Evolutionary conservation across 768 basidiomycete species (phyloP), one percentile per base, ranked within the genome.

Genomic region (Leccinum fibrillosum): DNA sequence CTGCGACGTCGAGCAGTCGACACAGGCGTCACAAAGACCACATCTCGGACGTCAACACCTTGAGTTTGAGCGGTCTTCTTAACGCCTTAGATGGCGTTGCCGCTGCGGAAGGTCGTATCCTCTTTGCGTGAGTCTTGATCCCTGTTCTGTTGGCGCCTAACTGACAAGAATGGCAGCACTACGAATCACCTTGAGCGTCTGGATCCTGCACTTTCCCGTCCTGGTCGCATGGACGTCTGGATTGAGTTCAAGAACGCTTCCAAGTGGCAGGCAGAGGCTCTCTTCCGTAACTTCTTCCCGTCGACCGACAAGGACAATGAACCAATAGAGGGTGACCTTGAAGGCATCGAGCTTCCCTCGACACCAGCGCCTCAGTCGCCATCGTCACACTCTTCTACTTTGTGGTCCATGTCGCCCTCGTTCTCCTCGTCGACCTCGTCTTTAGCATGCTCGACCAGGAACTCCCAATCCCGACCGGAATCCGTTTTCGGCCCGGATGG

Each of bases 171-270:
- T 23, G 44, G 13, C 63, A 92, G 90, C 0, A 93, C 91, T 17
- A 93, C 91, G 11, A 95, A 95, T 72, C 93, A 95, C 67, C 78
- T 94, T n/a, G 91, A 94, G 65, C 84, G 88, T 34, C 82, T 96
- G 1, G 94, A 96, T 64, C 90, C 92, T 4, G 94, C 94, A 0
- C 83, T 96, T 11, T 90, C 87, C n/a, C 87, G 94, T 54, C 92
- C 94, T 5, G 94, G 94, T 17, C 88, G 90, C 28, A 90, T 92
- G 89, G 94, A 95, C 66, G 90, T 96, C 8, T 92, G 90, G 86
- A 82, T 95, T 49, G 90, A 93, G 71, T 95, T 95, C 78, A 89
- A 86, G 77, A 86, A 90, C 60, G 88, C 93, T 34, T 88, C 85
- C 59, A 86, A 86, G 63, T 87, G 86, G 83, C 92, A 94, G 69